These are phyloP conservation scores for Emmonsiellopsis sp. DNA, from an alignment of 2,329 filamentous ascomycete genomes.

Conservation along the genomic window DNA sequence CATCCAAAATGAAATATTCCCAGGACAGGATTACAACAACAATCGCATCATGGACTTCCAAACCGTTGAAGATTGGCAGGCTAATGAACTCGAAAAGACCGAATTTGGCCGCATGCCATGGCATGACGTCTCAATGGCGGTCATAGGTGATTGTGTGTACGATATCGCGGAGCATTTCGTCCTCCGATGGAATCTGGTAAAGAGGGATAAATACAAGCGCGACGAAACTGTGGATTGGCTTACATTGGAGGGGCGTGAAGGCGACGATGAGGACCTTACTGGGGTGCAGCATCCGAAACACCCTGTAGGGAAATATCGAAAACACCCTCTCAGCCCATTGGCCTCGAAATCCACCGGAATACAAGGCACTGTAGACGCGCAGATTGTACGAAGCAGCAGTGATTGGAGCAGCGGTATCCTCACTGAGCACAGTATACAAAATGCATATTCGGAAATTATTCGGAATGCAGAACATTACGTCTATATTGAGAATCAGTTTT, in stretches of 20 bases:
- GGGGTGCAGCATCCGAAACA: slow-evolving; percentile 83
- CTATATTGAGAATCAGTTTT: slow-evolving; percentile 98
- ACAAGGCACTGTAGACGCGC: slow-evolving; percentile 68
- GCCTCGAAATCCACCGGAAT: slow-evolving; percentile 53
- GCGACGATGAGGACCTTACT: slow-evolving; percentile 72
- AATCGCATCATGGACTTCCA: slow-evolving; percentile 94
- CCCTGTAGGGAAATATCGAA: slow-evolving; percentile 76
- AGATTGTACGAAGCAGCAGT: slow-evolving; percentile 76
- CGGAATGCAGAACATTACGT: slow-evolving; percentile 80
- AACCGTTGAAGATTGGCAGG: slow-evolving; percentile 80
- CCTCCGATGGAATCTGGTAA: slow-evolving; percentile 90
- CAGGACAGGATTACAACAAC: slow-evolving; percentile 95
- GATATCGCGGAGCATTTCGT: slow-evolving; percentile 95
- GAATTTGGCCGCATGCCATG: slow-evolving; percentile 94
- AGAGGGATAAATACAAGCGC: slow-evolving; percentile 79
- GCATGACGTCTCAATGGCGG: slow-evolving; percentile 88
- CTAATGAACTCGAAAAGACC: slow-evolving; percentile 82
- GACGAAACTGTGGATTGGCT: slow-evolving; percentile 79
- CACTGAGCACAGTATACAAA: slow-evolving; percentile 70
- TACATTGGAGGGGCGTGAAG: slow-evolving; percentile 63
- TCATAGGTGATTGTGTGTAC: slow-evolving; percentile 78
- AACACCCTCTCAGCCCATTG: slow-evolving; percentile 66
- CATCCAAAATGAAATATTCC: slow-evolving; percentile 76
- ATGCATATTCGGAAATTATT: slow-evolving; percentile 78
- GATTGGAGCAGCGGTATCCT: slow-evolving; percentile 51